phyloP scores from a whole-genome alignment of 2,329 filamentous ascomycete genomes.

The Aspergillus caelatus region DNA sequence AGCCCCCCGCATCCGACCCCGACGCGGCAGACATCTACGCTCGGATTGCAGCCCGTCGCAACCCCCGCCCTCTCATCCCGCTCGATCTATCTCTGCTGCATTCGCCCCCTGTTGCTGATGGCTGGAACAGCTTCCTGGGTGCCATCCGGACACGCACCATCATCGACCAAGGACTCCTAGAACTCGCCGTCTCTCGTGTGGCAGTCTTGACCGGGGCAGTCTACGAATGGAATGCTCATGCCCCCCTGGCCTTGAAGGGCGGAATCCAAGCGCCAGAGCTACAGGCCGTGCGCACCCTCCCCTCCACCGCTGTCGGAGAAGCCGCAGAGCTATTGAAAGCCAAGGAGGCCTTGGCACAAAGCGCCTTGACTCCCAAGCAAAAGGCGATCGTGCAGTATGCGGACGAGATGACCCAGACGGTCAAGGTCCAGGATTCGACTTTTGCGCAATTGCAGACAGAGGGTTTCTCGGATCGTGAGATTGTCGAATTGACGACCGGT shows the following conservation, averaged over 20 bases:
- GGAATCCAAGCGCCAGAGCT: constrained; percentile 46
- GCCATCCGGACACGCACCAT: constrained; percentile 56
- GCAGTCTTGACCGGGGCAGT: constrained; percentile 78
- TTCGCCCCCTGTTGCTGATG: constrained; percentile 72
- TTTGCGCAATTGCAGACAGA: constrained; percentile 62
- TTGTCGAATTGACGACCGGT: constrained; percentile 84
- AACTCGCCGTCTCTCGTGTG: constrained; percentile 78
- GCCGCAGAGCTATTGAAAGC: constrained; percentile 26
- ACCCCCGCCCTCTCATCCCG: constrained; percentile 69
- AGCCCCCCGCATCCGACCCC: constrained; percentile 24
- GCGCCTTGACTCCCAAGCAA: constrained; percentile 59
- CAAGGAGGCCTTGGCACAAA: constrained; percentile 45
- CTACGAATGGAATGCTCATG: constrained; percentile 84
- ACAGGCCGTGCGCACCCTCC: constrained; percentile 56
- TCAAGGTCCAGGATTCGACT: constrained; percentile 68
- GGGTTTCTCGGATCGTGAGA: constrained; percentile 70
- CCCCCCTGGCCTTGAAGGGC: constrained; percentile 60
- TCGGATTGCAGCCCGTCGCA: constrained; percentile 67
- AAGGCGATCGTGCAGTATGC: constrained; percentile 72
- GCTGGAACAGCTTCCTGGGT: constrained; percentile 63
- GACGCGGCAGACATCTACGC: constrained; percentile 55
- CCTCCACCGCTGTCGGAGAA: constrained; percentile 46
- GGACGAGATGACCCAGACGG: constrained; percentile 79
- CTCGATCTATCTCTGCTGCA: constrained; percentile 79
- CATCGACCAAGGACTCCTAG: constrained; percentile 59